phyloP scores from a whole-genome alignment of 371 early-diverging fungal genomes.

The Neoconidiobolus thromboides region DNA sequence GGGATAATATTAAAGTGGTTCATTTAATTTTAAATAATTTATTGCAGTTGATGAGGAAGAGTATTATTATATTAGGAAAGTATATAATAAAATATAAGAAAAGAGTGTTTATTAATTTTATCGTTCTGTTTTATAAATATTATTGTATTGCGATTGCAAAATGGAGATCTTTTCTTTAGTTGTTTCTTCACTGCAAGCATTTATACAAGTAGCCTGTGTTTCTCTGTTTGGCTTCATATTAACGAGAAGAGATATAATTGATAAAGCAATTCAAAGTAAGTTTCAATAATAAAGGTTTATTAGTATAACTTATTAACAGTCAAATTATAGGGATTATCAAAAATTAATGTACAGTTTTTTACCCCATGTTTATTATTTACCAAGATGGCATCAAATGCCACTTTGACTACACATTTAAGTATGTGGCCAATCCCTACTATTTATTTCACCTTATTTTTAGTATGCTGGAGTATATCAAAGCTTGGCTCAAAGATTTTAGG shows the following conservation, averaged over 20 bases:
- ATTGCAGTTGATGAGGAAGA: no score
- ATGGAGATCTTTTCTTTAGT: no score
- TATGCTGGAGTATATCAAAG: no score
- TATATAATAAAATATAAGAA: no score
- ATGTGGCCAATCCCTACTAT: background rate
- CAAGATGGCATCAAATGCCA: conserved; percentile 1
- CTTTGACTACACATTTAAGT: background rate
- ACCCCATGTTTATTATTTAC: background rate
- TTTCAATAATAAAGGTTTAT: no score
- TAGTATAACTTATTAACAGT: no score
- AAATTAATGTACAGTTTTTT: background rate
- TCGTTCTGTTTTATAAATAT: no score
- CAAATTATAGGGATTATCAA: background rate
- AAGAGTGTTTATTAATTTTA: no score
- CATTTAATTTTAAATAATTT: no score
- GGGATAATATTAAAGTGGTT: no score
- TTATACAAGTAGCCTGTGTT: conserved; percentile 5
- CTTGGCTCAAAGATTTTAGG: conserved; percentile 16
- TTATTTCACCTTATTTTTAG: background rate
- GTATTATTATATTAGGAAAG: no score
- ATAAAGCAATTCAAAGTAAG: background rate
- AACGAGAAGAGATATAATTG: background rate
- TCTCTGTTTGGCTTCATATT: conserved; percentile 3
- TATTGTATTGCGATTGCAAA: no score
- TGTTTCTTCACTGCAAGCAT: background rate